Conservation (phyloP, 225 moss, liverwort and hornwort species). For the Physcomitrium patens region DNA sequence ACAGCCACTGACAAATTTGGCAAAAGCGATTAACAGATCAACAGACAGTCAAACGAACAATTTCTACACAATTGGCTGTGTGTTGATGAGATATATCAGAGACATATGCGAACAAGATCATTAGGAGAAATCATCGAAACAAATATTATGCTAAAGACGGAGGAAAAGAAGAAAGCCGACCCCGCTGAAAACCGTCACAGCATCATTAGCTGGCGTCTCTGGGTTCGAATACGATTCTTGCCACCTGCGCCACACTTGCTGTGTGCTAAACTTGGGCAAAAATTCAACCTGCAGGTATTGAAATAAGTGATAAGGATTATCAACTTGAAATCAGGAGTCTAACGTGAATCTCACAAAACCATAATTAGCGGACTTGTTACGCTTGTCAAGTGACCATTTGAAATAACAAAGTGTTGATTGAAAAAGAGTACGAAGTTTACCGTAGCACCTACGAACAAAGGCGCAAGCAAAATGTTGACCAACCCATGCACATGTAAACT, state of each 20-base stretch:
- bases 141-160: constrained; percentile 4
- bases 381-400: neutral
- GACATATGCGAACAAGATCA: constrained; percentile 7
- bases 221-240: constrained; percentile 57
- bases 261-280: constrained; percentile 83
- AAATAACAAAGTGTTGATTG: neutral
- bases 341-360: constrained; percentile 1
- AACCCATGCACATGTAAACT: constrained; percentile 83
- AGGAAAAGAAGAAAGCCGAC: constrained; percentile 41
- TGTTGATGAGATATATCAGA: neutral
- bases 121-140: neutral
- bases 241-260: constrained; percentile 86
- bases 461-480: constrained; percentile 85
- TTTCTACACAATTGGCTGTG: neutral
- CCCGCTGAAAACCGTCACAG: constrained; percentile 86
- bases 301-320: neutral
- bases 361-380: neutral
- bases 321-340: neutral
- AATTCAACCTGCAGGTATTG: constrained; percentile 63
- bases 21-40: neutral
- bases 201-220: constrained; percentile 42
- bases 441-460: constrained; percentile 77
- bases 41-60: no score
- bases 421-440: constrained; percentile 29
- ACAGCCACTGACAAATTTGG: neutral